Percentiles rank a stretch among this genome's conserved stretches.
These are phyloP conservation scores for Emmonsiellopsis sp. DNA, from an alignment of 2,329 filamentous ascomycete species.

Conservation along the genomic window DNA sequence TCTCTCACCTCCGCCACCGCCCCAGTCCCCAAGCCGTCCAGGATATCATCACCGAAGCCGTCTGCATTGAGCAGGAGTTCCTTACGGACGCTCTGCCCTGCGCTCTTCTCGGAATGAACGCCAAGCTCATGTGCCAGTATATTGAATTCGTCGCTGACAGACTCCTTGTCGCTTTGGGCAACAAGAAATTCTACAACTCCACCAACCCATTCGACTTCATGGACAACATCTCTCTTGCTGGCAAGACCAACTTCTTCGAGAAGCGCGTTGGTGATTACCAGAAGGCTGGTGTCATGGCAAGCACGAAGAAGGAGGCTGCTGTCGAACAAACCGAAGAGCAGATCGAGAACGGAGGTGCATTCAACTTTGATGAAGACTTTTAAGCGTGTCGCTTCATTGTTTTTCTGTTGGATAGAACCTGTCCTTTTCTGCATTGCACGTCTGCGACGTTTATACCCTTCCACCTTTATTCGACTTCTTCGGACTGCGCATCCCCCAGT, in stretches of 20 bases:
- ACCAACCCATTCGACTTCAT: constrained; percentile 99
- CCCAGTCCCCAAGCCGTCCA: constrained; percentile 71
- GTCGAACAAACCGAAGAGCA: constrained; percentile 39
- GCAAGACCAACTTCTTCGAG: constrained; percentile 99
- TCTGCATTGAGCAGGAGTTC: constrained; percentile 94
- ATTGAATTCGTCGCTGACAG: constrained; percentile 99
- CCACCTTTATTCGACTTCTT: background rate
- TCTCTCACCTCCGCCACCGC: constrained; percentile 92
- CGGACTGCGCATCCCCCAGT: background rate
- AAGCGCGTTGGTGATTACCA: constrained; percentile 99
- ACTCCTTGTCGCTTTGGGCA: constrained; percentile 83
- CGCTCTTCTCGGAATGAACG: constrained; percentile 93
- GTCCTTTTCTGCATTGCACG: constrained; percentile 2
- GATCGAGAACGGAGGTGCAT: constrained; percentile 52
- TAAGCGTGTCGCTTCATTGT: constrained; percentile 41
- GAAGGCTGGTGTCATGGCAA: constrained; percentile 97
- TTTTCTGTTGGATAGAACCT: background rate
- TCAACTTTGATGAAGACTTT: constrained; percentile 94
- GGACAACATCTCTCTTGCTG: constrained; percentile 98
- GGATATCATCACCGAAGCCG: constrained; percentile 88
- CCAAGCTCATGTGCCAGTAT: constrained; percentile 97
- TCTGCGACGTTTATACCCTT: constrained; percentile 1
- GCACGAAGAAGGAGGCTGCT: constrained; percentile 65
- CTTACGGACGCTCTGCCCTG: constrained; percentile 89
- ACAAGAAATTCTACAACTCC: constrained; percentile 84